Evolutionary conservation across 208 protist genomes (phyloP).

Genomic region (Crithidia bombi): DNA sequence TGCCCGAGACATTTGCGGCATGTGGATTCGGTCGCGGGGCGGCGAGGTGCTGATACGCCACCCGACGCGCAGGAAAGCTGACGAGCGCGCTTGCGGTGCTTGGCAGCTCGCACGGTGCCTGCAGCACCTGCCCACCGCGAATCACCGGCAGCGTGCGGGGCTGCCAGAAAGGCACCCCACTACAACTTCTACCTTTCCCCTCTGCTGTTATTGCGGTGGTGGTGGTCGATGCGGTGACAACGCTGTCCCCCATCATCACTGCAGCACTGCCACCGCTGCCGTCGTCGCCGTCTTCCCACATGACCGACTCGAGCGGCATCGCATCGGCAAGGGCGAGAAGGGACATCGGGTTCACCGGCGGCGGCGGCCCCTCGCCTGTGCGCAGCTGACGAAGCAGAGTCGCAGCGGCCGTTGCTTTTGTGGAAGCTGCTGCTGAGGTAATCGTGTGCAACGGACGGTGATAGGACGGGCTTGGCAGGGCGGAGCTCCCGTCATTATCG

Average conservation of each 20-base stretch:
- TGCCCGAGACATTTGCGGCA: too few species aligned
- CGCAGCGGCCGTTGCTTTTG: not conserved
- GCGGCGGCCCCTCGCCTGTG: not conserved
- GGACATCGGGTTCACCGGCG: conserved; percentile 11
- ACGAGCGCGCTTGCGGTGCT: conserved; percentile 13
- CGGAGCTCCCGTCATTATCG: not conserved
- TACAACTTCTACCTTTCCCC: not conserved
- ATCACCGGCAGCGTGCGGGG: conserved; percentile 21
- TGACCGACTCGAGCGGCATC: conserved; percentile 29
- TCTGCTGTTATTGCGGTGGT: too few species aligned
- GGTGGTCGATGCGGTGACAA: not conserved
- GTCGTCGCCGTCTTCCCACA: conserved; percentile 7
- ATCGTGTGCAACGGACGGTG: conserved; percentile 9
- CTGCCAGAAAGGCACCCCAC: conserved; percentile 18
- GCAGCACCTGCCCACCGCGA: conserved; percentile 23
- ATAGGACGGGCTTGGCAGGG: conserved; percentile 3
- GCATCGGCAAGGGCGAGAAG: conserved; percentile 13
- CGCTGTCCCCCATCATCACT: conserved; percentile 8
- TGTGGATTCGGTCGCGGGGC: not conserved
- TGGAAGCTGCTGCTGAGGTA: not conserved
- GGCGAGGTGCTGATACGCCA: conserved; percentile 23
- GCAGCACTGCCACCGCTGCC: conserved; percentile 3
- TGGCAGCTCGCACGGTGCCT: conserved; percentile 11
- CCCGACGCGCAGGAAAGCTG: conserved; percentile 16
- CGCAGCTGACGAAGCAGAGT: not conserved